Base-by-base conservation (phyloP, 768 basidiomycete species). In the Cystobasidium onofrii region DNA sequence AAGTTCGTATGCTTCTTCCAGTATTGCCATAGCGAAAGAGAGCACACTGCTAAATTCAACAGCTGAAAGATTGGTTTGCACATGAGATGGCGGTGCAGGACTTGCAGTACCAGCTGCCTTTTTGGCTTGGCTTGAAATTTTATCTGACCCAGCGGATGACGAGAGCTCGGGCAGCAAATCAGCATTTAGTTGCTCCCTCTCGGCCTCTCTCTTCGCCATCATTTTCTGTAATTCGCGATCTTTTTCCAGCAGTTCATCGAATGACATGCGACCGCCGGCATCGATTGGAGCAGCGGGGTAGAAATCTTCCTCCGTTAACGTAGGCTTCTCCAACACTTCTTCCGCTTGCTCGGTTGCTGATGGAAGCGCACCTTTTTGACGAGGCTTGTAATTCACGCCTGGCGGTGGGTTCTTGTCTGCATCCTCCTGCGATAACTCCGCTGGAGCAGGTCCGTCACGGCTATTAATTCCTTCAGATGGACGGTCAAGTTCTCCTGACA, bases 1-100 rank as follows among this genome's bases (percentile, higher is more conserved):
- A 10, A 75, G 74, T 31, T 75, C 55, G 43, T 75, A 75, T 1
- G 75, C 75, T 27, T 73, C 73, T 43, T 75, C 73, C n/a, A 75
- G 29, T 3, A 75, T 71, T 13, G 73, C 41, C 74, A 75, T 60
- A 9, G 50, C 70, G 44, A 60, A 64, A 4, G 75, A 64, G 17
- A 75, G 44, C 20, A 75, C 44, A 31, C 64, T 75, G 27, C 73
- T 71, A 27, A 75, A 73, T 33, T 75, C 75, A 1, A 31, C 15
- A 6, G 73, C 61, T 18, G 33, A 60, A 13, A 39, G 34, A 43
- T 46, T 43, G 64, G 39, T 33, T 12, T 33, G 39, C 25, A 25
- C 18, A 12, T 55, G 7, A 52, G 7, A 25, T 54, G 7, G 34
- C 25, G 4, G 46, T 50, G 64, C 34, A 12, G 25, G 39, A 10